These are phyloP conservation scores for Sclerotinia trifoliorum DNA, from an alignment of 2,329 filamentous ascomycete genomes.

Conservation along the genomic window DNA sequence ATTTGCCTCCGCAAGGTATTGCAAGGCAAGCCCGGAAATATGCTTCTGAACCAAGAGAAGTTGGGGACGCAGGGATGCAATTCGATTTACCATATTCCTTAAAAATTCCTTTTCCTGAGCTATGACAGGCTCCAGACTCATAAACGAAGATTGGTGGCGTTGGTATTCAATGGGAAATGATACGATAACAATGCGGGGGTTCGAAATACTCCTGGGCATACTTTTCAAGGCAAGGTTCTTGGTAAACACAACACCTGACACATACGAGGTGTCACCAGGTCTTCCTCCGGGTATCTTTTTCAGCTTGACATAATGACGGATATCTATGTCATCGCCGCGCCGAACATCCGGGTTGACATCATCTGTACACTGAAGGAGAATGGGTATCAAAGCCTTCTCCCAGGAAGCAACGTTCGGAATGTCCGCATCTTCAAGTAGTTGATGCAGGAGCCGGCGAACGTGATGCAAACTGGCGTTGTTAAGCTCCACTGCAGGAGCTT, in stretches of 20 bases:
- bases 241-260: constrained; percentile 94
- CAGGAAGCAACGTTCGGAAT: constrained; percentile 74
- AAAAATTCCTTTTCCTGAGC: constrained; percentile 95
- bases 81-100: constrained; percentile 85
- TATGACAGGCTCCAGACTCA: constrained; percentile 96
- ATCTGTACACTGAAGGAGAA: constrained; percentile 85
- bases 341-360: constrained; percentile 93
- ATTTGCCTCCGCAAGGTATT: constrained; percentile 81
- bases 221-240: constrained; percentile 96
- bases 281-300: constrained; percentile 93
- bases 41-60: constrained; percentile 89
- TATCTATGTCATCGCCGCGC: constrained; percentile 91
- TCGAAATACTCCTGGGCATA: constrained; percentile 83
- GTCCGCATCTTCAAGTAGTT: constrained; percentile 74
- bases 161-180: constrained; percentile 97
- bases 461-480: constrained; percentile 86
- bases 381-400: constrained; percentile 88
- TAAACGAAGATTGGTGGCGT: constrained; percentile 88
- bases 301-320: constrained; percentile 93
- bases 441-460: constrained; percentile 78
- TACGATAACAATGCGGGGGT: constrained; percentile 86
- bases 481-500: constrained; percentile 74
- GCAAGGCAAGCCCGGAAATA: constrained; percentile 85
- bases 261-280: constrained; percentile 90
- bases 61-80: constrained; percentile 79